Evolutionary conservation across 495 filamentous ascomycete species (phyloP), one percentile per base, ranked within the genome.

Genomic region (Podospora pseudopauciseta): DNA sequence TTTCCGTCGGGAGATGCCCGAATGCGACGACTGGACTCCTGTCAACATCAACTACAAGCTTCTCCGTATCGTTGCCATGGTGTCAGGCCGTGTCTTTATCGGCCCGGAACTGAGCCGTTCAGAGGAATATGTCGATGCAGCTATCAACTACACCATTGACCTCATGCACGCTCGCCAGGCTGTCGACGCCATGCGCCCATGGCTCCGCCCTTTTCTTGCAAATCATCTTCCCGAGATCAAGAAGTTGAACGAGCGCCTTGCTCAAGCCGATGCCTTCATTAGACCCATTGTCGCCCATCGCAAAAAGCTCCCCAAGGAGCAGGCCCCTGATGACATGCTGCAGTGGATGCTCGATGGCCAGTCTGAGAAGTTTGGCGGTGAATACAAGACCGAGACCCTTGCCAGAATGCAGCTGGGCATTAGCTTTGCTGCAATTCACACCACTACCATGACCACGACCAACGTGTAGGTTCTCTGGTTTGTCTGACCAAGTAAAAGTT

Each of bases 41-140:
- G 60, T 85, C 26, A 68, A 68, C 28, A 74, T 83, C 53, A 80
- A 85, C 68, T 49, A 65, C 1, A 76, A 71, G 6, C 54, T 85
- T 1, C 72, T 82, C 1, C 78, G 79, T 15, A 82, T 88, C 15
- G 82, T 90, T 1, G 86, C 86, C 53, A 82, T 81, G 5, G 65
- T 88, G 23, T 87, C 87, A 0, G 84, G 86, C n/a, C 76, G 86
- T 16, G 75, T 86, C 6, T 90, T 90, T 63, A 77, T 89, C 61
- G 88, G 87, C 23, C 70, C 79, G 5, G 79, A 82, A 13, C 69
- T 87, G 56, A 85, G 83, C 69, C 82, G 84, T 2, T 75, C 86
- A 28, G 75, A 83, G 61, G 82, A 86, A 16, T 91, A 89, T 80
- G 73, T 89, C 20, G 72, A 84, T 26, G 78, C 84, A 4, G 83